These are phyloP conservation scores for Phytophthora macrochlamydospora DNA, from an alignment of 352 stramenopile species.

Conservation along the genomic window DNA sequence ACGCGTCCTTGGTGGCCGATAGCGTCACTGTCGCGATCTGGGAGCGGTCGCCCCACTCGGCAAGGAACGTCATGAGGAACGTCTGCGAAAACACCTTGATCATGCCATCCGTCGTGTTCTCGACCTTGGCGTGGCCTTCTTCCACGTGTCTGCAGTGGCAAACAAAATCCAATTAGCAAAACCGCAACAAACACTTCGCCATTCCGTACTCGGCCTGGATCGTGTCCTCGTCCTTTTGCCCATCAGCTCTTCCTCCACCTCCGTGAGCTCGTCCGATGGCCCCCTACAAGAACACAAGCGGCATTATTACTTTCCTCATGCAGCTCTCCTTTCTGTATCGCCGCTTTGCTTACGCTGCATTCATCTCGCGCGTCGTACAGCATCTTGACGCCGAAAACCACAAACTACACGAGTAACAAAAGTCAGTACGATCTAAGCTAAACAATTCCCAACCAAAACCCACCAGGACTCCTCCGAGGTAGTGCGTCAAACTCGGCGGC, in stretches of 20 bases:
- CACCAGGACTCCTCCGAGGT: slow-evolving; percentile 92
- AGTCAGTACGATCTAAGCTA: slow-evolving; percentile 11
- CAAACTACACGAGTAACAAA: slow-evolving; percentile 75
- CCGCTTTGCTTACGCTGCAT: slow-evolving; percentile 53
- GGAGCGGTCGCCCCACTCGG: slow-evolving; percentile 98
- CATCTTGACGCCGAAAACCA: slow-evolving; percentile 97
- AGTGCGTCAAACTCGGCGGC: slow-evolving; percentile 94
- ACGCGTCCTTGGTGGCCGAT: slow-evolving; percentile 94
- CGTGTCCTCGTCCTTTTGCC: slow-evolving; percentile 77
- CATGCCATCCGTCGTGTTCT: slow-evolving; percentile 57
- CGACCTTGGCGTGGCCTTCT: slow-evolving; percentile 29
- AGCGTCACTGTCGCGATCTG: slow-evolving; percentile 99
- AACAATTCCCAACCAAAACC: slow-evolving; percentile 11
- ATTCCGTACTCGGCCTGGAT: slow-evolving; percentile 50
- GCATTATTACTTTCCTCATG: background rate
- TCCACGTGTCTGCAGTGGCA: slow-evolving; percentile 27
- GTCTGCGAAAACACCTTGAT: slow-evolving; percentile 93
- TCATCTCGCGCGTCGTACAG: slow-evolving; percentile 90
- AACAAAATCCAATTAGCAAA: background rate
- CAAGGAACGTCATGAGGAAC: slow-evolving; percentile 98
- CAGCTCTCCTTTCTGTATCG: background rate
- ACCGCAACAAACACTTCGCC: background rate
- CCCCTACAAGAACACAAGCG: slow-evolving; percentile 37
- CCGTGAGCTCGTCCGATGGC: slow-evolving; percentile 78
- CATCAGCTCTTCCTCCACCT: slow-evolving; percentile 87